A percentile compares a stretch with the other conserved stretches of the same genome.
phyloP scores from a whole-genome alignment of 2,329 filamentous ascomycete genomes.

The Magnaporthales sp. region DNA sequence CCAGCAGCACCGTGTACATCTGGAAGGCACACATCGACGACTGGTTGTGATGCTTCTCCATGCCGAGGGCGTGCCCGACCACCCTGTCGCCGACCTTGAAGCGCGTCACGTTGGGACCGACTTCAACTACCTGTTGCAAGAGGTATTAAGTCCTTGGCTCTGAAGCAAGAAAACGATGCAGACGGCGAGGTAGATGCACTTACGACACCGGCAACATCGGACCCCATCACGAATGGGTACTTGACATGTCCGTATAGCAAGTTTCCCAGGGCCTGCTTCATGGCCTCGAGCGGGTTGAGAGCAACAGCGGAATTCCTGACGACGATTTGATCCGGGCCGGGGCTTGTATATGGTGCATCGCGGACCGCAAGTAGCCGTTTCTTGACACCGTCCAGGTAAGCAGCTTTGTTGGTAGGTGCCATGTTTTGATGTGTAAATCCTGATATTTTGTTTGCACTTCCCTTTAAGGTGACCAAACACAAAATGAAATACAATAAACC shows the following conservation, averaged over 20 bases:
- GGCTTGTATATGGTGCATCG: background rate
- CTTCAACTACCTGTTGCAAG: background rate
- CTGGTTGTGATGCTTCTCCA: conserved; percentile 3
- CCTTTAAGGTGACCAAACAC: no score
- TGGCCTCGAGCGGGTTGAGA: conserved; percentile 23
- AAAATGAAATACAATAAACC: background rate
- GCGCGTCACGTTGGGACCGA: conserved; percentile 1
- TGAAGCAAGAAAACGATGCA: background rate
- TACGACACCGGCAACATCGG: conserved; percentile 24
- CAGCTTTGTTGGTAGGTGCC: background rate
- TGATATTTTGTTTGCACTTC: no score
- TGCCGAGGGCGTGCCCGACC: background rate
- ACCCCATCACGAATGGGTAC: conserved; percentile 24
- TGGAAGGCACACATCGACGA: conserved; percentile 14
- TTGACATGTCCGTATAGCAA: conserved; percentile 17
- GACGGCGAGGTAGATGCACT: conserved; percentile 8
- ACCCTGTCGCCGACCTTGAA: conserved; percentile 2
- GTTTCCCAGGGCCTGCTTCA: conserved; percentile 20
- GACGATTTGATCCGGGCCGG: conserved; percentile 14
- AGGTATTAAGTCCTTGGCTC: no score
- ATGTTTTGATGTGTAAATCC: background rate
- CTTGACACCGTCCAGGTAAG: background rate
- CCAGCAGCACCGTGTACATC: conserved; percentile 11
- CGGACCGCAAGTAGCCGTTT: background rate
- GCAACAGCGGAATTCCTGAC: conserved; percentile 21